Evolutionary conservation across 139 green algal genomes (phyloP).

Genomic region (Chlorella sp.): DNA sequence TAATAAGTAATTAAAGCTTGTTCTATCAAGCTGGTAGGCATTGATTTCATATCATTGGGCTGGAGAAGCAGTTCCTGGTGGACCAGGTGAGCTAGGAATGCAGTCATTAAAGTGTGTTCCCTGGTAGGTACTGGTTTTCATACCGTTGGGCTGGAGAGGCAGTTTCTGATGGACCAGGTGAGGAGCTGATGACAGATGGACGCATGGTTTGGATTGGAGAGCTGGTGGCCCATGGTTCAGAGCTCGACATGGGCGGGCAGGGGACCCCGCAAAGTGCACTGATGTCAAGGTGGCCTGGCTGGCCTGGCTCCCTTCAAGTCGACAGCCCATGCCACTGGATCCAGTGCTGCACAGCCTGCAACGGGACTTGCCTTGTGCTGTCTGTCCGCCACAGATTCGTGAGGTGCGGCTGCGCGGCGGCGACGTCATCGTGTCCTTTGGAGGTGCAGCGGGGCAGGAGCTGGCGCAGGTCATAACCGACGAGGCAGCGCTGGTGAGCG

Average conservation of each 20-base stretch:
- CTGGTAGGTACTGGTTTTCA: no score
- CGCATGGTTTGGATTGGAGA: neutral
- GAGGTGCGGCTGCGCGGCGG: constrained; percentile 5
- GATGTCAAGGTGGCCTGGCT: no score
- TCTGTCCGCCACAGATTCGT: constrained; percentile 8
- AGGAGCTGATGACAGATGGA: no score
- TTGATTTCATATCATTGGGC: neutral
- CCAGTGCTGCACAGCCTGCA: no score
- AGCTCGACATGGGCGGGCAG: no score
- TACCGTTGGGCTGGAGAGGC: neutral
- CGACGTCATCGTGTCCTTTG: constrained; percentile 29
- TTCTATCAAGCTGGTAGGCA: no score
- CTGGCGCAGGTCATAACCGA: constrained; percentile 19
- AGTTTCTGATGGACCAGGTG: constrained; percentile 27
- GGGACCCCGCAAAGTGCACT: no score
- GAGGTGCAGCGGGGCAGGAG: constrained; percentile 11
- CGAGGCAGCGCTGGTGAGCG: constrained; percentile 14
- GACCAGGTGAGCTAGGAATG: neutral
- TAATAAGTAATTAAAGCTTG: neutral
- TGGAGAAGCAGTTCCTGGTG: constrained; percentile 14
- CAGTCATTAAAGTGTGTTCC: no score
- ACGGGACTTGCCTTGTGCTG: no score
- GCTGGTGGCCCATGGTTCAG: constrained; percentile 17
- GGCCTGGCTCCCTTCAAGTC: no score
- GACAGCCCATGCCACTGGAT: no score